These are phyloP conservation scores for Phytophthora pini DNA, from an alignment of 352 stramenopile genomes.

Conservation along the genomic window DNA sequence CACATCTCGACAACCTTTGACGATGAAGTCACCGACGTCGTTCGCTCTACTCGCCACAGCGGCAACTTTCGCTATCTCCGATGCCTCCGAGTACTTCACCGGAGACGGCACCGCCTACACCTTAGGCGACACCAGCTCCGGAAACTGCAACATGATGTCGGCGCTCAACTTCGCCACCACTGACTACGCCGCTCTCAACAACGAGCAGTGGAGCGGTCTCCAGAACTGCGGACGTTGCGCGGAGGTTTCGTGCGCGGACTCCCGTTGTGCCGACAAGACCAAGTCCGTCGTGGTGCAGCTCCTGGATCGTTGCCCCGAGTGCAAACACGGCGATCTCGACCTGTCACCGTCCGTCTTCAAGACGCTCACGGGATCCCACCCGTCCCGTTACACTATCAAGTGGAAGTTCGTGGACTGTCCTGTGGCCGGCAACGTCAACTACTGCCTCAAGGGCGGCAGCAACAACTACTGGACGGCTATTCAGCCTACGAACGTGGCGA, in stretches of 20 bases:
- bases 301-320: background rate
- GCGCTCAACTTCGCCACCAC: background rate
- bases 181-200: background rate
- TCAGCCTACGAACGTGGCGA: conserved; percentile 42
- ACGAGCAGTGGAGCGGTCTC: background rate
- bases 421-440: conserved; percentile 33
- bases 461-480: conserved; percentile 49
- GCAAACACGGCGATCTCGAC: conserved; percentile 30
- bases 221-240: background rate
- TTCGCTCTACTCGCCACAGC: conserved; percentile 11
- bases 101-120: conserved; percentile 1
- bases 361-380: conserved; percentile 40
- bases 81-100: conserved; percentile 35
- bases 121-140: background rate
- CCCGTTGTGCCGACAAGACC: background rate
- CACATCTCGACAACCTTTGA: conserved; percentile 12
- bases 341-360: conserved; percentile 47
- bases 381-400: conserved; percentile 38
- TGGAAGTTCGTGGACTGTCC: conserved; percentile 49
- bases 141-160: conserved; percentile 2
- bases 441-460: conserved; percentile 31
- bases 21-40: conserved; percentile 15
- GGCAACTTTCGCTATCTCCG: conserved; percentile 8
- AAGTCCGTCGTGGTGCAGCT: background rate
- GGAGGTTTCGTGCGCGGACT: background rate